Evolutionary conservation across 345 rosid species (phyloP), one percentile per base, ranked within the genome.

Genomic region (Syzygium jambos): DNA sequence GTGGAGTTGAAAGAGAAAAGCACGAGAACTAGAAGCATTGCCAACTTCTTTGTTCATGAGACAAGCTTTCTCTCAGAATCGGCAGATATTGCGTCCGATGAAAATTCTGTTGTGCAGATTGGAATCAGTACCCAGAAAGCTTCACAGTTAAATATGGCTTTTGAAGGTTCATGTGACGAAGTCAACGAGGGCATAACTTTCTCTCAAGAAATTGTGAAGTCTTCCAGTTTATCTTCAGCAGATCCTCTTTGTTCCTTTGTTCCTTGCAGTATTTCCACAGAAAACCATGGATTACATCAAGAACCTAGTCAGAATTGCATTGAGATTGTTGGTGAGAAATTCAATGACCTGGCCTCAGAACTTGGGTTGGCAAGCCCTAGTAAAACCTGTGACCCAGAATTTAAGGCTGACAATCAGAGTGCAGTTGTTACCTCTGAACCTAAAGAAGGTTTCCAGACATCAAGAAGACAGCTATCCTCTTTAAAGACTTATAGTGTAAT

Each of bases 241-340:
- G 97, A 94, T 90, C 95, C 96, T 88, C 97, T 95, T 89, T 94
- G 97, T 91, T 94, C 96, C 38, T 34, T 94, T 89, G 96, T 95
- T 86, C 95, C 95, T 80, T 95, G 97, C 90, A 94, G 96, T 86
- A 87, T 95, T 82, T 89, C 96, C 61, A n/a, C 86, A 49, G 94
- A 91, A 82, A 77, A 87, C 89, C 84, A 87, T 57, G 85, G 52
- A 85, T 87, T 89, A 85, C 78, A 87, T 34, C 88, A 63, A 78
- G 86, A 54, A 84, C 87, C 78, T 85, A 57, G 87, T 84, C 89
- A 85, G 85, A 90, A 86, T 87, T 86, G 68, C 84, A 85, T 78
- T 54, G 89, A 87, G 78, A 89, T 12, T 88, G 86, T 85, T 90
- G 87, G 90, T 78, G 88, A 90, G 88, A 90, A 87, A 86, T 84